Conservation (phyloP, 2,329 filamentous ascomycete genomes). For the Fusarium sp. region DNA sequence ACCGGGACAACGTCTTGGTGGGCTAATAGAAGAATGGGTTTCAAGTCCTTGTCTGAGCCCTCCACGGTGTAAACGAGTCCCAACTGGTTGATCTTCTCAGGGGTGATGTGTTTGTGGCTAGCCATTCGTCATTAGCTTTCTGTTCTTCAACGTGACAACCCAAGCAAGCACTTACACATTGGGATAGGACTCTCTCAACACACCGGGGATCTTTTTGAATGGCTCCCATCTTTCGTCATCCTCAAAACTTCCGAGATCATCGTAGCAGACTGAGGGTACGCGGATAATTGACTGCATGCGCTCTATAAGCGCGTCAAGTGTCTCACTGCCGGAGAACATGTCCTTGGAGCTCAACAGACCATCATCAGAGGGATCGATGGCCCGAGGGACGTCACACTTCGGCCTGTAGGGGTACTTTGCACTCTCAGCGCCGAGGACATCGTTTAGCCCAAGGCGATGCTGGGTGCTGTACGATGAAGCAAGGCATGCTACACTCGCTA, state of each 20-base stretch:
- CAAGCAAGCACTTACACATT: conserved; percentile 49
- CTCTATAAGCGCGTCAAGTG: conserved; percentile 52
- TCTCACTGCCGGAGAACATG: conserved; percentile 46
- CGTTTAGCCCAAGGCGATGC: neutral
- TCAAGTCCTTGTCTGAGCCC: conserved; percentile 60
- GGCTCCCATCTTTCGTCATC: conserved; percentile 64
- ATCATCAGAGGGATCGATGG: conserved; percentile 45
- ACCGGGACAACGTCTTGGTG: conserved; percentile 58
- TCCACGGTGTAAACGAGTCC: conserved; percentile 69
- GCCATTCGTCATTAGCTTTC: neutral
- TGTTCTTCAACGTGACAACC: fast-evolving
- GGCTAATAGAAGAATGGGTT: conserved; percentile 52
- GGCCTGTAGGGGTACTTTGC: neutral
- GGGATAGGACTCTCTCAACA: conserved; percentile 60
- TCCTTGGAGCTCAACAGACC: conserved; percentile 42
- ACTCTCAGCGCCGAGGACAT: neutral
- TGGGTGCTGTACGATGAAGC: neutral
- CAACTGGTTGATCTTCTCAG: conserved; percentile 68
- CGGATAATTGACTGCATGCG: conserved; percentile 64
- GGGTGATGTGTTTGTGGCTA: conserved; percentile 54
- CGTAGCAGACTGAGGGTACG: conserved; percentile 63
- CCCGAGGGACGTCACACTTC: conserved; percentile 46
- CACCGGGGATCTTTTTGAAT: conserved; percentile 59
- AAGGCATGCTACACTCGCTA: neutral
- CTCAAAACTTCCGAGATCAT: conserved; percentile 63